Base-by-base conservation (phyloP, 2,329 filamentous ascomycete genomes). In the Fusarium sp. region DNA sequence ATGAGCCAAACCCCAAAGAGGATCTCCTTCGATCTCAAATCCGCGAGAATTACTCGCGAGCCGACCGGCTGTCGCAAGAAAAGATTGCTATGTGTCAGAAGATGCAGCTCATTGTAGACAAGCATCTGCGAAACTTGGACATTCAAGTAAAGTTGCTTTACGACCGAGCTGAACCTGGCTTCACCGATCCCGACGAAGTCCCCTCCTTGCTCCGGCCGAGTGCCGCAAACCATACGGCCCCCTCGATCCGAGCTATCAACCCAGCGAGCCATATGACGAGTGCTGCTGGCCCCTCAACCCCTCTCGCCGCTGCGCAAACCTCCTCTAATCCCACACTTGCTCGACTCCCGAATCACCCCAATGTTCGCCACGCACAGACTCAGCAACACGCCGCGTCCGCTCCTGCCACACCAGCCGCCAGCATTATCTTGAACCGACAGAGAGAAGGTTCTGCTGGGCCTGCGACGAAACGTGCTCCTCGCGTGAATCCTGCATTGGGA, bases 1-100 rank as follows among this genome's bases (percentile, higher is more conserved):
- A 93, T 73, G 85, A 89, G 52, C 84, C 85, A 31, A 93, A 95
- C 73, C 91, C 92, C 0, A 92, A 93, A 75, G 93, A 97, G 80
- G 89, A 92, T 15, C 79, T 84, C 16, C 86, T 92, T 74, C 86
- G 88, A 54, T 86, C 88, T 47, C 85, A 87, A 54, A 91, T 95
- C 70, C 81, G 84, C 56, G 89, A 92, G 64, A 90, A 89, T 74
- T 95, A 87, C 74, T 85, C 86, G 65, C 87, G 86, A 70, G 91
- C 91, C 54, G 89, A 94, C 67, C 84, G 89, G 63, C 81, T 96
- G 33, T 89, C 93, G 59, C 86, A 89, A 55, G 92, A 96, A 76
- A 96, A 96, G 82, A 84, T 93, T 54, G 85, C 85, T 5, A 81
- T 96, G 29, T 86, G 89, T 6, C 85, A 90, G 67, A 93, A 92